A percentile compares a stretch with the other conserved stretches of the same genome.
These are phyloP conservation scores for Amylostereum chailletii DNA, from an alignment of 1,284 basidiomycete species.

Conservation along the genomic window DNA sequence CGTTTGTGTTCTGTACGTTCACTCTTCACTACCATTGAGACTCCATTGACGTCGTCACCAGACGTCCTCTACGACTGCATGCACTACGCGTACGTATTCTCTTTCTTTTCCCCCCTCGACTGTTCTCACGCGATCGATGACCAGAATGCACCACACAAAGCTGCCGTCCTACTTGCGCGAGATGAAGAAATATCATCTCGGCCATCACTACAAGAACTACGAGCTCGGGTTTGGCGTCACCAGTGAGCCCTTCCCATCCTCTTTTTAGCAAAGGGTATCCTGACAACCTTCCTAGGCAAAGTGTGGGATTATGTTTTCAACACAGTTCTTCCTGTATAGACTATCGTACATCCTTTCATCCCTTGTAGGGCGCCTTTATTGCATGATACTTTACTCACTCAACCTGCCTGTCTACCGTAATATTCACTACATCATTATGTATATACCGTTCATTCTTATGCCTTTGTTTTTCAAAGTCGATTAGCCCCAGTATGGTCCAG, in stretches of 20 bases:
- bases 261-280: too few relatives aligned
- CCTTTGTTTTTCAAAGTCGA: too few relatives aligned
- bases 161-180: constrained; percentile 84
- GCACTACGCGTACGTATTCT: constrained; percentile 73
- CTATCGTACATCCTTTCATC: too few relatives aligned
- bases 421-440: too few relatives aligned
- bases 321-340: too few relatives aligned
- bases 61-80: constrained; percentile 86
- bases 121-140: constrained; percentile 4
- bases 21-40: background rate
- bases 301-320: too few relatives aligned
- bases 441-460: too few relatives aligned
- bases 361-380: too few relatives aligned
- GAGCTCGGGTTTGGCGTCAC: constrained; percentile 98
- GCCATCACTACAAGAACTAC: constrained; percentile 99
- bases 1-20: constrained; percentile 81
- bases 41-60: constrained; percentile 20
- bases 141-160: constrained; percentile 78
- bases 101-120: background rate
- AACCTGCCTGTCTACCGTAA: too few relatives aligned
- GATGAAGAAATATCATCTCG: constrained; percentile 97
- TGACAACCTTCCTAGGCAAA: too few relatives aligned
- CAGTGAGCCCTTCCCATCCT: constrained; percentile 29
- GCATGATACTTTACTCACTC: too few relatives aligned
- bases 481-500: too few relatives aligned